Conservation (phyloP, 1,284 basidiomycete species). For the Vanrija humicola region DNA sequence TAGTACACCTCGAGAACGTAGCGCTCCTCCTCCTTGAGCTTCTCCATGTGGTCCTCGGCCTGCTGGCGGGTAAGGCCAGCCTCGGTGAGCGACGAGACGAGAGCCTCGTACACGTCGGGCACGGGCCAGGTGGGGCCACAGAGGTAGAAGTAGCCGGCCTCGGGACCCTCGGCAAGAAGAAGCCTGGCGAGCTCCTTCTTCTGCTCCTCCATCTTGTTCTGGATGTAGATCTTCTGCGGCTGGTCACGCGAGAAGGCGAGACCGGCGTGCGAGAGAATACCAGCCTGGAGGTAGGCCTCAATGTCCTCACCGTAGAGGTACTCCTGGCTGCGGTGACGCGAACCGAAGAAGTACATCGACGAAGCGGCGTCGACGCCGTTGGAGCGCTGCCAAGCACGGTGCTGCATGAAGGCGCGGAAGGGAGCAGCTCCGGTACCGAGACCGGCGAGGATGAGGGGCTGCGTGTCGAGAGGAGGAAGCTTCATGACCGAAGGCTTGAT, state of each 20-base stretch:
- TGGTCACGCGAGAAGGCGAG: constrained; percentile 96
- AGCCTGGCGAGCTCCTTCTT: constrained; percentile 63
- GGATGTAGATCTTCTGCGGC: constrained; percentile 91
- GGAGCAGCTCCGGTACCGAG: constrained; percentile 94
- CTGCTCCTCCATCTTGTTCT: constrained; percentile 96
- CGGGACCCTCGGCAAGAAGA: constrained; percentile 57
- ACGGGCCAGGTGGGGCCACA: constrained; percentile 99
- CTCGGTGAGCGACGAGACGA: constrained; percentile 72
- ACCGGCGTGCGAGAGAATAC: constrained; percentile 80
- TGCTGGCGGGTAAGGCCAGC: constrained; percentile 62
- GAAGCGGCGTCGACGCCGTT: constrained; percentile 74
- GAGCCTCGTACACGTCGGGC: constrained; percentile 90
- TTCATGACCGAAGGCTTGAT: constrained; percentile 99
- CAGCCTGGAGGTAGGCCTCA: constrained; percentile 66
- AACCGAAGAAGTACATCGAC: constrained; percentile 96
- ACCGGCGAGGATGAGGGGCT: constrained; percentile 97
- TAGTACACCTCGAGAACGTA: constrained; percentile 86
- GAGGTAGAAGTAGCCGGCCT: constrained; percentile 83
- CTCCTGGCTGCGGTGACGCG: constrained; percentile 88
- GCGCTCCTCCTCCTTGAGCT: constrained; percentile 92
- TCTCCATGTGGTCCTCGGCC: constrained; percentile 81
- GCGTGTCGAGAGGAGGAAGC: constrained; percentile 75
- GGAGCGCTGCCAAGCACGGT: constrained; percentile 75
- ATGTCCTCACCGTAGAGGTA: constrained; percentile 74
- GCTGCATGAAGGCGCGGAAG: constrained; percentile 96